Base-by-base conservation (phyloP, 2,329 filamentous ascomycete species). In the Trichoderma breve region DNA sequence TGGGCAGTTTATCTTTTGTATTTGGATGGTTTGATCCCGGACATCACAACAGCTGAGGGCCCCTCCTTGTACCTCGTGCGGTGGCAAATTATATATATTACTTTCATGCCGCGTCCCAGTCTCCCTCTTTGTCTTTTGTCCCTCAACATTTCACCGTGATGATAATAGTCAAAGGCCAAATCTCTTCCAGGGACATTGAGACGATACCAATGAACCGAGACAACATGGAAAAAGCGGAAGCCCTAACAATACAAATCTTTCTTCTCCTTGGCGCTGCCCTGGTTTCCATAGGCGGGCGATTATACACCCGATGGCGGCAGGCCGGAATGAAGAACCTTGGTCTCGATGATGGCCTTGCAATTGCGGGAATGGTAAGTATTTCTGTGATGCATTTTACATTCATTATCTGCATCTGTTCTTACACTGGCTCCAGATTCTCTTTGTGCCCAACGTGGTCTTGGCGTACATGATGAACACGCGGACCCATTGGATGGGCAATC, bases 401-500 rank as follows among this genome's bases (percentile, higher is more conserved):
- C 7, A n/a, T 36, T 0, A 12, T 3, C 0, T 24, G 26, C 18
- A 39, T 1, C 12, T 60, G 0, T 60, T 34, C 53, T 65, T 14
- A 66, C 18, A 58, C 28, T 26, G 51, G 8, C 14, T 67, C 2
- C 39, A 73, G 53, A 24, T 72, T 12, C n/a, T 65, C 18, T 63
- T 62, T 30, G 55, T 63, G 14, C 57, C 39, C 3, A 73, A 73
- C 8, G 30, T 66, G n/a, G 21, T 43, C 3, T 58, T 73, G n/a
- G 69, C 65, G 1, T 71, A 72, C 36, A 15, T 61, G 14, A 34
- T 64, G 18, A 60, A 66, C 24, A 67, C 57, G 5, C 21, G 24
- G 6, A 71, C 61, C 12, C 39, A 57, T 26, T 72, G 71, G 64
- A 30, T 71, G 14, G 63, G 67, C 36, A 74, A 73, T 36, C 51